Evolutionary conservation across 2,329 filamentous ascomycete species (phyloP).

Genomic region (Paecilomyces sp.): DNA sequence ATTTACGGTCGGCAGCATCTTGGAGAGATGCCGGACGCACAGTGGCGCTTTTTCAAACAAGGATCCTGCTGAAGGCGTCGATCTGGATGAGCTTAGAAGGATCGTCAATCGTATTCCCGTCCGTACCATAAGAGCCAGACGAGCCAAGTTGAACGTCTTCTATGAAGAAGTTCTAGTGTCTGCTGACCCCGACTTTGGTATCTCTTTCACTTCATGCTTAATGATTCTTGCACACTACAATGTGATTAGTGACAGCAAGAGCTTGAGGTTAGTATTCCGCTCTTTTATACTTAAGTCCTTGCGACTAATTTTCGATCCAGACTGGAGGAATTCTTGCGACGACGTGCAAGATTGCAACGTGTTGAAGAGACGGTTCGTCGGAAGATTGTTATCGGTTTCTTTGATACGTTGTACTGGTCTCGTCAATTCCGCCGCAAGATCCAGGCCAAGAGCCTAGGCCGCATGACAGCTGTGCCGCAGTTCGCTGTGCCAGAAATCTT

Average conservation of each 20-base stretch:
- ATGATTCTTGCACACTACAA: slow-evolving; percentile 98
- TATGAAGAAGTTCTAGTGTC: slow-evolving; percentile 95
- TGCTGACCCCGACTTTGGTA: slow-evolving; percentile 80
- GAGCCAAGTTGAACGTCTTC: slow-evolving; percentile 83
- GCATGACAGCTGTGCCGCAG: slow-evolving; percentile 71
- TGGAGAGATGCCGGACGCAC: slow-evolving; percentile 69
- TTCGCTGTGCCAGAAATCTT: slow-evolving; percentile 84
- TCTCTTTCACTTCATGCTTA: slow-evolving; percentile 83
- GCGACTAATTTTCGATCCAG: slow-evolving; percentile 39
- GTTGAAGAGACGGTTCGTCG: slow-evolving; percentile 92
- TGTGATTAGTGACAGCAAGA: slow-evolving; percentile 96
- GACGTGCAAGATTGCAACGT: slow-evolving; percentile 80
- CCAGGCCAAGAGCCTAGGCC: slow-evolving; percentile 63
- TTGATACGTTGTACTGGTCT: slow-evolving; percentile 85
- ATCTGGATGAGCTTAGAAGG: slow-evolving; percentile 67
- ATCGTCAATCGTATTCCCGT: slow-evolving; percentile 69
- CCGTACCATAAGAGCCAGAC: slow-evolving; percentile 63
- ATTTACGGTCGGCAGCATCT: slow-evolving; percentile 75
- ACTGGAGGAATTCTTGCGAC: slow-evolving; percentile 88
- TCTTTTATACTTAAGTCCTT: neutral
- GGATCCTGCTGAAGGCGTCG: slow-evolving; percentile 50
- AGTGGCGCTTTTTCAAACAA: slow-evolving; percentile 37
- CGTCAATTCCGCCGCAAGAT: slow-evolving; percentile 71
- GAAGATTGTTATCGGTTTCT: slow-evolving; percentile 87
- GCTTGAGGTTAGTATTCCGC: slow-evolving; percentile 58